phyloP scores from a whole-genome alignment of 208 protist species.

The Perkinsela sp. region DNA sequence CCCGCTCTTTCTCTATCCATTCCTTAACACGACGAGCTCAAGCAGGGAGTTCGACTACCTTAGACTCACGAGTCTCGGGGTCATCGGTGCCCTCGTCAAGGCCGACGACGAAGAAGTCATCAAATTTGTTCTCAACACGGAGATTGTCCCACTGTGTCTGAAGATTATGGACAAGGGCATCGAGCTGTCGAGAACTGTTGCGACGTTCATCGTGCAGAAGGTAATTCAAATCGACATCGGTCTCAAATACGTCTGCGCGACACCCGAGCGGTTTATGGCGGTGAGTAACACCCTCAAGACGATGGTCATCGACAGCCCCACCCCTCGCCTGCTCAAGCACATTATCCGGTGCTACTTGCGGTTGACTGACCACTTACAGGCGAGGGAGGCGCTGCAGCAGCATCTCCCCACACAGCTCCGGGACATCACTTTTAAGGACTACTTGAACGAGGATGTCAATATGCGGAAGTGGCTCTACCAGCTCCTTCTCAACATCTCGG shows the following conservation, averaged over 20 bases:
- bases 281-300: conserved; percentile 72
- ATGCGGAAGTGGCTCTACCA: conserved; percentile 41
- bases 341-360: conserved; percentile 92
- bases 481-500: conserved; percentile 33
- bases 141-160: conserved; percentile 98
- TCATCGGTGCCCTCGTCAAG: conserved; percentile 94
- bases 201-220: conserved; percentile 98
- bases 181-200: conserved; percentile 87
- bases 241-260: conserved; percentile 84
- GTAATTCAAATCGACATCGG: conserved; percentile 86
- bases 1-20: conserved; percentile 95
- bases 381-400: conserved; percentile 21
- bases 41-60: conserved; percentile 82
- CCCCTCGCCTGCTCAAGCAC: conserved; percentile 79
- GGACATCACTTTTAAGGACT: conserved; percentile 35
- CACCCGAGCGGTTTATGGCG: conserved; percentile 74
- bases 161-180: conserved; percentile 89
- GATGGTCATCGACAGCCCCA: conserved; percentile 79
- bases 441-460: conserved; percentile 21
- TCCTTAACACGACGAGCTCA: conserved; percentile 79
- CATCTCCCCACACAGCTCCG: conserved; percentile 48
- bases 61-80: conserved; percentile 84
- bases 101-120: conserved; percentile 62
- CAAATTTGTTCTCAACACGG: conserved; percentile 83
- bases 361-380: conserved; percentile 75